A percentile compares a stretch with the other conserved stretches of the same genome.
Evolutionary conservation across 441 rosid species (phyloP).

Genomic region (Brassica balearica): DNA sequence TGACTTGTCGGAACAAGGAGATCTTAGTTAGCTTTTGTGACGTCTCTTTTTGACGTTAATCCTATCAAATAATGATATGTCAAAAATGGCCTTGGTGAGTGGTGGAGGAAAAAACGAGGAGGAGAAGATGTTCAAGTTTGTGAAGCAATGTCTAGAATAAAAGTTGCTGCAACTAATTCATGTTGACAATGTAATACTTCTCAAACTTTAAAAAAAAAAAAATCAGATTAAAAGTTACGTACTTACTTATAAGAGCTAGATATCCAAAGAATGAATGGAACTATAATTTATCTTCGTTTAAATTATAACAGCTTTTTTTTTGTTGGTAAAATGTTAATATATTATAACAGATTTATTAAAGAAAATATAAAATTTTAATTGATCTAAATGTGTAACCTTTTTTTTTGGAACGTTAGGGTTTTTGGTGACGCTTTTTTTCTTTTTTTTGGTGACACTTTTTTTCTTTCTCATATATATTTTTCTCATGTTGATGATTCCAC

Average conservation of each 20-base stretch:
- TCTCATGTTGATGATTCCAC: slow-evolving; percentile 6
- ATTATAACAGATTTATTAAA: neutral
- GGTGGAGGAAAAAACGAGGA: slow-evolving; percentile 14
- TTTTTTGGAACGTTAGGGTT: neutral
- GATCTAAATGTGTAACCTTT: neutral
- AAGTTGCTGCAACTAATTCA: slow-evolving; percentile 50
- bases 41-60: slow-evolving; percentile 42
- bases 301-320: neutral
- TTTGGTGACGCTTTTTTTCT: neutral
- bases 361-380: neutral
- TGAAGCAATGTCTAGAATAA: slow-evolving; percentile 43
- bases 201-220: neutral
- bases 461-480: neutral
- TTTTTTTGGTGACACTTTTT: neutral
- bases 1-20: slow-evolving; percentile 44
- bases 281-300: neutral
- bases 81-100: slow-evolving; percentile 23
- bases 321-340: too few relatives aligned
- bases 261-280: neutral
- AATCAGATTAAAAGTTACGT: neutral
- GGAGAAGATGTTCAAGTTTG: slow-evolving; percentile 40
- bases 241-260: slow-evolving; percentile 29
- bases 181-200: slow-evolving; percentile 41
- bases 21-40: slow-evolving; percentile 42
- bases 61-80: slow-evolving; percentile 11